phyloP scores from a whole-genome alignment of 306 rosid species.

The apple (Malus domestica) region ASM211411v1 NC_041789.1:21319001-21319500 shows the following conservation, averaged over 20 bases:
- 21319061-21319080: conserved; percentile 63
- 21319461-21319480: too few species aligned
- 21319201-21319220: conserved; percentile 43
- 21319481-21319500: not conserved
- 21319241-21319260: conserved; percentile 50
- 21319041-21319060: conserved; percentile 63
- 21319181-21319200: conserved; percentile 40
- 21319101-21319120: conserved; percentile 51
- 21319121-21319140: conserved; percentile 41
- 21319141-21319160: conserved; percentile 29
- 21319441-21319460: not conserved
- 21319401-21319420: not conserved
- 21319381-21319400: conserved; percentile 77
- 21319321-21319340: conserved; percentile 54
- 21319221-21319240: conserved; percentile 61
- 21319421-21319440: not conserved
- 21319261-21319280: conserved; percentile 47
- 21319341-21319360: conserved; percentile 52
- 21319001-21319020: not conserved
- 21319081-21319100: conserved; percentile 41
- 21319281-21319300: conserved; percentile 18
- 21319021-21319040: conserved; percentile 46
- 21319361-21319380: conserved; percentile 82
- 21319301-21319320: conserved; percentile 38
- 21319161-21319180: conserved; percentile 24